These are phyloP conservation scores for Scheffersomyces stipitis DNA, from an alignment of 805 yeast genomes.

Conservation along the genomic window DNA sequence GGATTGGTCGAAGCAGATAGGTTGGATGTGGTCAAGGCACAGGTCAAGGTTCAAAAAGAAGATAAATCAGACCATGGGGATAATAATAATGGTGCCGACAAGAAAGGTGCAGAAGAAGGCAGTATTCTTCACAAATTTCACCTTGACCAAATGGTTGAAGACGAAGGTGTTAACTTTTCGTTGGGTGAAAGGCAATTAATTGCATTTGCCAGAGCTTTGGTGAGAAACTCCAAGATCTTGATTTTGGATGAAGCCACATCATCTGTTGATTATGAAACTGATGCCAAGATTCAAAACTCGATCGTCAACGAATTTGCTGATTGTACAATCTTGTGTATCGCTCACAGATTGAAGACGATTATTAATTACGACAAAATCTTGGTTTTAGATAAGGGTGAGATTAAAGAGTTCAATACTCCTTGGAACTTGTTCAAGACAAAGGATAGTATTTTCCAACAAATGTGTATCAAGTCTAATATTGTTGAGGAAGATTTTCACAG, in stretches of 20 bases:
- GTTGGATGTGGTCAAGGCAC: constrained; percentile 2
- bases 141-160: constrained; percentile 58
- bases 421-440: constrained; percentile 26
- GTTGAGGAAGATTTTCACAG: constrained; percentile 18
- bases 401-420: constrained; percentile 30
- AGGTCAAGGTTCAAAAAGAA: constrained; percentile 1
- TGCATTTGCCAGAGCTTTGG: constrained; percentile 70
- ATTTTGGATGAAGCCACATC: constrained; percentile 79
- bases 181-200: constrained; percentile 71
- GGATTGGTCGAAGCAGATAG: constrained; percentile 11
- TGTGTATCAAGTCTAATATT: constrained; percentile 33
- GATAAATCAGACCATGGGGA: background rate
- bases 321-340: constrained; percentile 71
- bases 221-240: constrained; percentile 58
- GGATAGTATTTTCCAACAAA: constrained; percentile 23
- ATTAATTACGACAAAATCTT: constrained; percentile 48
- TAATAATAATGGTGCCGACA: constrained; percentile 18
- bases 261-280: constrained; percentile 73
- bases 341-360: constrained; percentile 68
- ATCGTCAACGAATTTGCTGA: constrained; percentile 56
- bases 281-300: constrained; percentile 59
- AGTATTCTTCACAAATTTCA: constrained; percentile 53
- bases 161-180: constrained; percentile 69
- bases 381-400: constrained; percentile 27
- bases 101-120: constrained; percentile 42